Evolutionary conservation across 2,329 filamentous ascomycete species (phyloP).

Genomic region (Aspergillus floridensis): DNA sequence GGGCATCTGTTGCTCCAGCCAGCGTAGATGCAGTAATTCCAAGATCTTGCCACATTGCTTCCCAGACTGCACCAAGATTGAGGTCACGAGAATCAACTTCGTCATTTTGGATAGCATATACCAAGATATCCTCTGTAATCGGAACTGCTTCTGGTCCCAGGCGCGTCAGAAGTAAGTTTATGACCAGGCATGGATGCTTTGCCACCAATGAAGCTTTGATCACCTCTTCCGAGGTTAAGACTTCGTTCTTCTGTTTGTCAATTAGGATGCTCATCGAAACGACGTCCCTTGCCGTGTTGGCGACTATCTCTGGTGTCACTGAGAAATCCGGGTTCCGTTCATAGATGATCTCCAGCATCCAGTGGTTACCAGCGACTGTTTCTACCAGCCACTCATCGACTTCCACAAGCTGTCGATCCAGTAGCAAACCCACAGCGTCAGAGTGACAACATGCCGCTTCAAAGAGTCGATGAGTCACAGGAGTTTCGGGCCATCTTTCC

Average conservation of each 20-base stretch:
- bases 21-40: too few relatives aligned
- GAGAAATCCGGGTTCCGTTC: neutral
- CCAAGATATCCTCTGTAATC: neutral
- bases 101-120: neutral
- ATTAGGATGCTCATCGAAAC: neutral
- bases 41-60: too few relatives aligned
- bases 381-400: too few relatives aligned
- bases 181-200: neutral
- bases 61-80: too few relatives aligned
- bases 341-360: neutral
- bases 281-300: neutral
- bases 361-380: too few relatives aligned
- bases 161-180: neutral
- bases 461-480: too few relatives aligned
- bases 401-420: too few relatives aligned
- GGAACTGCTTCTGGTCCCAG: neutral
- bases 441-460: too few relatives aligned
- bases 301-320: neutral
- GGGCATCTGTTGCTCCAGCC: neutral
- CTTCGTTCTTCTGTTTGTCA: neutral
- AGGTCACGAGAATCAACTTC: too few relatives aligned
- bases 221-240: neutral
- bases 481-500: too few relatives aligned
- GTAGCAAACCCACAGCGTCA: too few relatives aligned
- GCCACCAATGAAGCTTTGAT: neutral